phyloP scores from a whole-genome alignment of 2,329 filamentous ascomycete species.

The Fusarium paranaense region DNA sequence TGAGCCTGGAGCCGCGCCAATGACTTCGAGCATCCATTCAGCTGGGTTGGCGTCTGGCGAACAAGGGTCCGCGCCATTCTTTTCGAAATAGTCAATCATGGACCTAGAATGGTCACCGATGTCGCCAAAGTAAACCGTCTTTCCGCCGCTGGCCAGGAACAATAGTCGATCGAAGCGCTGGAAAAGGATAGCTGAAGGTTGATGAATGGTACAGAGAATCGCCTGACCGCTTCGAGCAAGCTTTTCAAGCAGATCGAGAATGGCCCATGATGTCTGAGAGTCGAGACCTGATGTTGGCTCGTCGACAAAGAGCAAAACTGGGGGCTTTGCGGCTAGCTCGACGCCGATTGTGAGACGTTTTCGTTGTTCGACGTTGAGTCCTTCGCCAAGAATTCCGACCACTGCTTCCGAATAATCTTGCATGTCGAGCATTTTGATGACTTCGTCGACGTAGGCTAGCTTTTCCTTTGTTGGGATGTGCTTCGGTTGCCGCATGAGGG shows the following conservation, averaged over 20 bases:
- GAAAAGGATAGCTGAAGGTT: constrained; percentile 61
- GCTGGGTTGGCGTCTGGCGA: constrained; percentile 70
- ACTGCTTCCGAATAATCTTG: constrained; percentile 71
- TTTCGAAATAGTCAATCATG: constrained; percentile 70
- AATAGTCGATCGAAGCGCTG: constrained; percentile 67
- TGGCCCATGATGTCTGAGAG: constrained; percentile 69
- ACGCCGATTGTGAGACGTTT: constrained; percentile 70
- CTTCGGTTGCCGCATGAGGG: constrained; percentile 82
- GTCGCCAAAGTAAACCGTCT: constrained; percentile 74
- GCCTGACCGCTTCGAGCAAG: constrained; percentile 63
- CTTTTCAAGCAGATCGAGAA: constrained; percentile 68
- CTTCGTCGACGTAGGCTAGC: constrained; percentile 83
- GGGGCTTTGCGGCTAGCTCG: constrained; percentile 64
- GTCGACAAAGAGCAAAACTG: constrained; percentile 68
- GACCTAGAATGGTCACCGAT: constrained; percentile 66
- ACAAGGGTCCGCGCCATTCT: constrained; percentile 67
- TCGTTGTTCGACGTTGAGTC: constrained; percentile 69
- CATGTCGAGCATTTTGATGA: constrained; percentile 73
- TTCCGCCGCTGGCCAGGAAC: constrained; percentile 70
- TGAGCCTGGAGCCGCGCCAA: constrained; percentile 59
- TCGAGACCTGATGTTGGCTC: constrained; percentile 71
- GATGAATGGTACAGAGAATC: constrained; percentile 64
- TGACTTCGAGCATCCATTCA: constrained; percentile 72
- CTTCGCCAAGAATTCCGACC: constrained; percentile 68
- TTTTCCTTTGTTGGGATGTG: constrained; percentile 77